phyloP scores from a whole-genome alignment of 2,329 filamentous ascomycete genomes.

The Microcyclosporella mali region DNA sequence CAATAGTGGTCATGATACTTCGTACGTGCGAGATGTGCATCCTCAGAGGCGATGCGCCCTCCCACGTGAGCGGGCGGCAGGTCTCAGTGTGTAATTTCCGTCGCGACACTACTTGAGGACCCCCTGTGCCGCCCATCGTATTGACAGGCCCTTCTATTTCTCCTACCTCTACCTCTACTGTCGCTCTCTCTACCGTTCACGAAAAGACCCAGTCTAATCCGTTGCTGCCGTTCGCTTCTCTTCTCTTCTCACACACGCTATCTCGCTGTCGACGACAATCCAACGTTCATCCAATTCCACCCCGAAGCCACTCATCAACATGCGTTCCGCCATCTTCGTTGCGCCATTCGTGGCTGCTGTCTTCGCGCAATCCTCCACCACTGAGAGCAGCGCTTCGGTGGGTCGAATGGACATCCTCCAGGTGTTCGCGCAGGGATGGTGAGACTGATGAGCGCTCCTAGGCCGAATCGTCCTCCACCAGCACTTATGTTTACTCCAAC shows the following conservation, averaged over 20 bases:
- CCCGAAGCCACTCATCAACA: neutral
- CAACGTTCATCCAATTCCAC: neutral
- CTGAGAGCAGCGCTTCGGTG: neutral
- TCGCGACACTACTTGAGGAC: neutral
- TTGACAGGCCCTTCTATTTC: neutral
- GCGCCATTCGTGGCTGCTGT: conserved; percentile 41
- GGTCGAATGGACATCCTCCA: neutral
- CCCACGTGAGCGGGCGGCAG: no score
- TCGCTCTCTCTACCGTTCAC: conserved; percentile 1
- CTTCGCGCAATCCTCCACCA: conserved; percentile 31
- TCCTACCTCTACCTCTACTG: neutral
- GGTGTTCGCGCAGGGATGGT: conserved; percentile 1
- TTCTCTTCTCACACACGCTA: neutral
- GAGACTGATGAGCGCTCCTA: conserved; percentile 9
- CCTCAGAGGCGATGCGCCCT: no score
- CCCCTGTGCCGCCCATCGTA: neutral
- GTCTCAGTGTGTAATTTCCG: no score
- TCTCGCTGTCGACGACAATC: neutral
- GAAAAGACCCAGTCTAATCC: neutral
- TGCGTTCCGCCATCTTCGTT: conserved; percentile 38
- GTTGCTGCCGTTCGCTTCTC: neutral
- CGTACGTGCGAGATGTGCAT: no score
- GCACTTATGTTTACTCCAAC: conserved; percentile 36
- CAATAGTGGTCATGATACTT: no score
- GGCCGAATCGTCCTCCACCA: conserved; percentile 10